Evolutionary conservation across 2,329 filamentous ascomycete genomes (phyloP), one percentile per base, ranked within the genome.

Genomic region (Fusarium hainanense): DNA sequence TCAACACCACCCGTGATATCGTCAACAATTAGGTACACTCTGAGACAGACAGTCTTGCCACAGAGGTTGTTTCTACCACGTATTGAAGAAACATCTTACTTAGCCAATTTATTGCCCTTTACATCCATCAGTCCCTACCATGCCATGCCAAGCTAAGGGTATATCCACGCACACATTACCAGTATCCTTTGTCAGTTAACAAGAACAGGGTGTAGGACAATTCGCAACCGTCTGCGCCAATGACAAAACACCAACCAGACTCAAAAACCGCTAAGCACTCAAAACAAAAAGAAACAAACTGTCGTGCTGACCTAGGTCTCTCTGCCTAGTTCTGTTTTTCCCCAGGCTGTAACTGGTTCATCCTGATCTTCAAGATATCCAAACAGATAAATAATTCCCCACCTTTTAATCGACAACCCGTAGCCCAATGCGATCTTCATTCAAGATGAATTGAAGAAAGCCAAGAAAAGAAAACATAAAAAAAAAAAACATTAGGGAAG

Each of bases 241-340:
- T 13, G 40, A 47, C 44, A 40, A 20, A 47, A 68, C n/a, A 49
- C 11, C n/a, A 67, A 42, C 37, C 42, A 13, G 16, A 62, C 42
- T 42, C 11, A 34, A 40, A 46, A 28, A 18, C 32, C 49, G 23
- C 23, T 41, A 54, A 34, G 42, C 20, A 27, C 21, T 37, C 30
- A 18, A 40, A 37, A 4, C 20, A 40, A 21, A 21, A 46, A 58
- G 47, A 57, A 43, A 57, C 41, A 27, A 50, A 59, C 41, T 44
- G 8, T 37, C 48, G 37, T 68, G 57, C 43, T 57, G 28, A 54
- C 67, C 67, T 59, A 57, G 58, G 54, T 52, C 41, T 50, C 20
- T 50, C 20, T 54, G n/a, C 57, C 62, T 52, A 69, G 68, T 70
- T n/a, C 67, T 70, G 67, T 70, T 68, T 46, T 52, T 43, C n/a